Evolutionary conservation across 2,329 filamentous ascomycete genomes (phyloP).

Genomic region (Emericellopsis cladophorae): DNA sequence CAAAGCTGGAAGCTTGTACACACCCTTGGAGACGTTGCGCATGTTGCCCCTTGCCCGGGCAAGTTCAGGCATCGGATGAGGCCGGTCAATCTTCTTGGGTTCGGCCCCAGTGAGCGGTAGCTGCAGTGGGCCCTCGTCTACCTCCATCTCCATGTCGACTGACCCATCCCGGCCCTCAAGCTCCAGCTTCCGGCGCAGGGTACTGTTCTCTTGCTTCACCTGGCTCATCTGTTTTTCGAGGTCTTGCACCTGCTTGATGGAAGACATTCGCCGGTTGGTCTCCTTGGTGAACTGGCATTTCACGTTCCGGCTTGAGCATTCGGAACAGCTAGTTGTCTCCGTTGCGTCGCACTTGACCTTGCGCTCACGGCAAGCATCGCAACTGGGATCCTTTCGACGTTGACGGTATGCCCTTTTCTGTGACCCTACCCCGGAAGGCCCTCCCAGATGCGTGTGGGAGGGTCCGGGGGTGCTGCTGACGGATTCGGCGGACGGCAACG

Average conservation of each 20-base stretch:
- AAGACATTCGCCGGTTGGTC: constrained; percentile 96
- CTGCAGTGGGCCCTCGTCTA: constrained; percentile 36
- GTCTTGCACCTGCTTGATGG: constrained; percentile 97
- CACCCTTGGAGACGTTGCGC: constrained; percentile 58
- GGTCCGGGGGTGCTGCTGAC: constrained; percentile 39
- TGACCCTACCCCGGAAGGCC: constrained; percentile 33
- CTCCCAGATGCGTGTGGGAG: constrained; percentile 17
- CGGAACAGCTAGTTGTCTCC: constrained; percentile 89
- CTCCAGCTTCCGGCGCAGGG: constrained; percentile 53
- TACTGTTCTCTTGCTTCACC: constrained; percentile 67
- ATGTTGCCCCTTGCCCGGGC: constrained; percentile 61
- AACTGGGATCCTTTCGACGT: constrained; percentile 89
- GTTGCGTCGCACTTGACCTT: constrained; percentile 91
- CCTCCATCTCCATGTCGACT: constrained; percentile 34
- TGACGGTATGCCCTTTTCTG: constrained; percentile 94
- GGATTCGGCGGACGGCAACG: constrained; percentile 46
- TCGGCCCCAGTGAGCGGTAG: constrained; percentile 55
- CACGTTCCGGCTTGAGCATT: constrained; percentile 91
- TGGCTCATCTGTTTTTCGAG: constrained; percentile 81
- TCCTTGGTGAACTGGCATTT: constrained; percentile 99
- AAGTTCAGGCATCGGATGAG: constrained; percentile 54
- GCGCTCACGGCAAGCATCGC: constrained; percentile 85
- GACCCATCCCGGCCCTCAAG: constrained; percentile 37
- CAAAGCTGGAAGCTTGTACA: constrained; percentile 66
- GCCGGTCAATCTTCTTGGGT: constrained; percentile 49